Evolutionary conservation across 2,329 filamentous ascomycete species (phyloP).

Genomic region (Juglanconis oblonga): DNA sequence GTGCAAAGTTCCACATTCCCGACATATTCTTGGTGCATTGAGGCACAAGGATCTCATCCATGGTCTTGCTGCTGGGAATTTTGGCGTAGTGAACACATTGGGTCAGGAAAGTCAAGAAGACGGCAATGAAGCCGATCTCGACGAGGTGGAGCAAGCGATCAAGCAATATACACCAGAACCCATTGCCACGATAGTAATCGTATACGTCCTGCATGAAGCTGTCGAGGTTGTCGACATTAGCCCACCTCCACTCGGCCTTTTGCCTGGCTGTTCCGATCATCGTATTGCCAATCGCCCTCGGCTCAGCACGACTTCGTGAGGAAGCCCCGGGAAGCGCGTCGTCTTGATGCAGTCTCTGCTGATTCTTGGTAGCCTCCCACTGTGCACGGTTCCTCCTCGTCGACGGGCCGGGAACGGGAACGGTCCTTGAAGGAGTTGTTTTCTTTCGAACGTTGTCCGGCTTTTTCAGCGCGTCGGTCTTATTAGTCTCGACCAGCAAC

Average conservation of each 20-base stretch:
- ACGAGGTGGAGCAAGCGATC: conserved; percentile 69
- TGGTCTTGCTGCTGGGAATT: conserved; percentile 61
- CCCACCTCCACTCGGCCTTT: conserved; percentile 88
- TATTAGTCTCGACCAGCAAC: conserved; percentile 55
- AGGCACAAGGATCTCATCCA: conserved; percentile 57
- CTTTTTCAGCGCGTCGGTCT: conserved; percentile 22
- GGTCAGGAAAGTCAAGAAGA: conserved; percentile 77
- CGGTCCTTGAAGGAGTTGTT: conserved; percentile 22
- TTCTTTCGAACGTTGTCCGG: conserved; percentile 22
- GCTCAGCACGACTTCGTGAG: conserved; percentile 25
- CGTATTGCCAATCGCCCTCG: conserved; percentile 25
- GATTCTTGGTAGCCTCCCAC: conserved; percentile 53
- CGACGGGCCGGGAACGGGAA: conserved; percentile 37
- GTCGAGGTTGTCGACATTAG: conserved; percentile 85
- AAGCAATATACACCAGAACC: conserved; percentile 80
- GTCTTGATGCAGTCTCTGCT: conserved; percentile 48
- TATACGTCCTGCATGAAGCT: conserved; percentile 84
- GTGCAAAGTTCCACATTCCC: conserved; percentile 68
- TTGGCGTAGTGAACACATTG: conserved; percentile 82
- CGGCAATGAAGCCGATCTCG: conserved; percentile 78
- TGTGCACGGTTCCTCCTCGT: conserved; percentile 45
- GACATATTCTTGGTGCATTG: conserved; percentile 77
- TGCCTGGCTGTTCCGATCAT: conserved; percentile 52
- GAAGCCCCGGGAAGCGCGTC: conserved; percentile 24
- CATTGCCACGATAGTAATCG: conserved; percentile 78